Conservation (phyloP, 1,284 basidiomycete species). For the Ustilago nuda region DNA sequence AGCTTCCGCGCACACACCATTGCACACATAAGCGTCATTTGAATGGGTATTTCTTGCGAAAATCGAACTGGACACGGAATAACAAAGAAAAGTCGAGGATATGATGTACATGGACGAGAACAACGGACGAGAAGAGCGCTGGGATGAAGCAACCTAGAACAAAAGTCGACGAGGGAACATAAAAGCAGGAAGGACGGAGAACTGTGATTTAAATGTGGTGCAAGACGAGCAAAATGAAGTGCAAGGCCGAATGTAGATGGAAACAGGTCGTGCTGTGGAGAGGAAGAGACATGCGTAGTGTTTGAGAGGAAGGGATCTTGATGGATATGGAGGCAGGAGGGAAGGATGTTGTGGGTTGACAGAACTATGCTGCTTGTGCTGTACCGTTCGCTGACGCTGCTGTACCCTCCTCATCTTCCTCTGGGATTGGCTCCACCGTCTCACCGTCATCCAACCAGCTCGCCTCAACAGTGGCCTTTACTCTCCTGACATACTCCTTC, state of each 20-base stretch:
- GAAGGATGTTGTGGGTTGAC: neutral
- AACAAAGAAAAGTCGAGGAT: neutral
- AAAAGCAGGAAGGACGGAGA: slow-evolving; percentile 1
- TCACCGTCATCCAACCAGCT: slow-evolving; percentile 69
- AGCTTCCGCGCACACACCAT: too few species aligned
- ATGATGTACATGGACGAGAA: slow-evolving; percentile 6
- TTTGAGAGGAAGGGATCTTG: neutral
- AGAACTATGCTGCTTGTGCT: slow-evolving; percentile 1
- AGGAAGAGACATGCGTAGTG: too few species aligned
- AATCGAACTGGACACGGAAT: neutral
- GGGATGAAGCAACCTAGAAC: neutral
- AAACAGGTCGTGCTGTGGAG: neutral
- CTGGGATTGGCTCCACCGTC: slow-evolving; percentile 26
- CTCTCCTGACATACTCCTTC: slow-evolving; percentile 94
- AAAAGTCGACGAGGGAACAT: neutral
- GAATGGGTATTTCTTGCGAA: neutral
- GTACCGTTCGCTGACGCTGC: slow-evolving; percentile 8
- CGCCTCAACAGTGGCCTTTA: slow-evolving; percentile 76
- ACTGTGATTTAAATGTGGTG: neutral
- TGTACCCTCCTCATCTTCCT: slow-evolving; percentile 35
- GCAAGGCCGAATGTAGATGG: neutral
- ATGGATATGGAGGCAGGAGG: neutral
- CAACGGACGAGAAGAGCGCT: neutral
- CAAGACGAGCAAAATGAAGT: neutral
- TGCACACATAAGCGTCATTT: neutral